phyloP scores from a whole-genome alignment of 73 alveolate genomes.

The Paramecium caudatum region DNA sequence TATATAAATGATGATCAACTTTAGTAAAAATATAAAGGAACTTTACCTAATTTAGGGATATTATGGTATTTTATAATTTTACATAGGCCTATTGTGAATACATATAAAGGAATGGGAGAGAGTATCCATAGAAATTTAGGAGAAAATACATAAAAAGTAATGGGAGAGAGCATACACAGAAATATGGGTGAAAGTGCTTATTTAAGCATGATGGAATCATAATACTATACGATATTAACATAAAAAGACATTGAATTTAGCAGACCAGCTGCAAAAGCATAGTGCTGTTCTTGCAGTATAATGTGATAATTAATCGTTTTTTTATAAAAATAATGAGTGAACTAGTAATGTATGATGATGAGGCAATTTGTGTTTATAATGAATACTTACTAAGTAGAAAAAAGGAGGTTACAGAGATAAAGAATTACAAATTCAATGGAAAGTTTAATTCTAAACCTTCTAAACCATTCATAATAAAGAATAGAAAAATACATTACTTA shows the following conservation, averaged over 20 bases:
- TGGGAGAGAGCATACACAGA: background rate
- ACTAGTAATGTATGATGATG: slow-evolving; percentile 53
- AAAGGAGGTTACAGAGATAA: slow-evolving; percentile 46
- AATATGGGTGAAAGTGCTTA: slow-evolving; percentile 39
- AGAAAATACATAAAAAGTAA: background rate
- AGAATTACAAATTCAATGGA: slow-evolving; percentile 56
- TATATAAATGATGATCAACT: slow-evolving; percentile 22
- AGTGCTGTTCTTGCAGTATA: slow-evolving; percentile 33
- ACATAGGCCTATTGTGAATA: slow-evolving; percentile 34
- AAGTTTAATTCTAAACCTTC: slow-evolving; percentile 46
- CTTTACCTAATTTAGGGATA: slow-evolving; percentile 1
- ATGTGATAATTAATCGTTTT: slow-evolving; percentile 23
- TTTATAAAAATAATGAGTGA: slow-evolving; percentile 32
- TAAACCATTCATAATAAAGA: background rate
- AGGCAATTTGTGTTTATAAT: background rate
- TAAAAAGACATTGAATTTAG: slow-evolving; percentile 21
- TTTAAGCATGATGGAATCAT: slow-evolving; percentile 24
- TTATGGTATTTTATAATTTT: background rate
- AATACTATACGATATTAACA: slow-evolving; percentile 12
- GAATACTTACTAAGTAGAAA: background rate
- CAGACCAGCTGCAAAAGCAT: slow-evolving; percentile 1
- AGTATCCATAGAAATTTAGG: background rate
- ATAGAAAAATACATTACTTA: slow-evolving; percentile 34
- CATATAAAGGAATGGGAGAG: slow-evolving; percentile 28
- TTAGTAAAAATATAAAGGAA: slow-evolving; percentile 34